Conservation (phyloP, 495 filamentous ascomycete species). For the Aspergillus sclerotioniger region DNA sequence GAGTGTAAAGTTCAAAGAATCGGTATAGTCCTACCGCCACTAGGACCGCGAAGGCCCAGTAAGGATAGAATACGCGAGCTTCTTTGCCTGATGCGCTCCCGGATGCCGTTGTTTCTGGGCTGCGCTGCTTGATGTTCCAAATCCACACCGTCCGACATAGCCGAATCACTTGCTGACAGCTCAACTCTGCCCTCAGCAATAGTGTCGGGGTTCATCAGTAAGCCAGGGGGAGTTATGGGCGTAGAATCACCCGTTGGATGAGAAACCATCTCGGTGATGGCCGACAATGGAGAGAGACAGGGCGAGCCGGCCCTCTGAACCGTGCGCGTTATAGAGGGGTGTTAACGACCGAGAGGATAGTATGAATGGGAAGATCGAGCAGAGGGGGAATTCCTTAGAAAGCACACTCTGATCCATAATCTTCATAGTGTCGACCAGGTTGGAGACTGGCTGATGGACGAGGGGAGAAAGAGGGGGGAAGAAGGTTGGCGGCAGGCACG, state of each 20-base stretch:
- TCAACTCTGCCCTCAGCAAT: not conserved
- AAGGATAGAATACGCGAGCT: slow-evolving; percentile 41
- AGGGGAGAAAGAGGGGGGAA: too few relatives aligned
- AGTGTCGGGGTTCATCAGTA: too few relatives aligned
- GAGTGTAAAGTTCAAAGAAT: not conserved
- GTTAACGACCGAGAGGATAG: not conserved
- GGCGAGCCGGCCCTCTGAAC: too few relatives aligned
- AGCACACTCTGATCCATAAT: not conserved
- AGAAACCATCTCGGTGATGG: not conserved
- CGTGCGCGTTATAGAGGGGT: not conserved
- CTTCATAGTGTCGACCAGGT: not conserved
- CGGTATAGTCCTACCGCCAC: slow-evolving; percentile 18
- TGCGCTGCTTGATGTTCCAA: slow-evolving; percentile 18
- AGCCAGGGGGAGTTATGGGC: not conserved
- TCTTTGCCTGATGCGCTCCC: slow-evolving; percentile 28
- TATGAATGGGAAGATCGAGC: not conserved
- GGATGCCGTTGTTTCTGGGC: slow-evolving; percentile 15
- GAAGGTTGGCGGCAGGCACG: not conserved
- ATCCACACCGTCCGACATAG: slow-evolving; percentile 27
- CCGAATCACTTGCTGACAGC: slow-evolving; percentile 10
- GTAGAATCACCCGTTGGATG: not conserved
- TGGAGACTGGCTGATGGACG: too few relatives aligned
- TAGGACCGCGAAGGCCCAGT: slow-evolving; percentile 29
- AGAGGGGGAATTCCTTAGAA: not conserved
- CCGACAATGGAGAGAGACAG: not conserved